These are phyloP conservation scores for Beauveria australis DNA, from an alignment of 2,329 filamentous ascomycete species.

Conservation along the genomic window DNA sequence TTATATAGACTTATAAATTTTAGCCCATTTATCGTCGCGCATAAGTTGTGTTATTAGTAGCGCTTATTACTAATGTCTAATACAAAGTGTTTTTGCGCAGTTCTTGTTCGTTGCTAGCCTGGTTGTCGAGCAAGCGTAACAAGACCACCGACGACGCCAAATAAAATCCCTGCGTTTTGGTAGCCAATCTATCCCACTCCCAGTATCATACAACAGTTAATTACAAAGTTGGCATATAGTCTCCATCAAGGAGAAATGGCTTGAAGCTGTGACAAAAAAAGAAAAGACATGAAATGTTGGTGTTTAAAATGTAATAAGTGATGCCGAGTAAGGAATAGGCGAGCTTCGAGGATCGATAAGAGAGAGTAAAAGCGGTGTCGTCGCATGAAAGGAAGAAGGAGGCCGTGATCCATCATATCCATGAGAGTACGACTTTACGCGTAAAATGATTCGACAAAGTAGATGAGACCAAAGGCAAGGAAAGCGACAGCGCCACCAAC, in stretches of 20 bases:
- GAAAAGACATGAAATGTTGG: not conserved
- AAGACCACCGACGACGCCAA: not conserved
- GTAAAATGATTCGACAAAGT: slow-evolving; percentile 72
- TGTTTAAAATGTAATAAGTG: not conserved
- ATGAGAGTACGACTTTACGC: slow-evolving; percentile 23
- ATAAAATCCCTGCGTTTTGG: not conserved
- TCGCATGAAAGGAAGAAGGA: not conserved
- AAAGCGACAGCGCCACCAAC: slow-evolving; percentile 87
- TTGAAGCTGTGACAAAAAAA: not conserved
- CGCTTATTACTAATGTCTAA: not conserved
- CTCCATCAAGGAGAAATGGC: slow-evolving; percentile 4
- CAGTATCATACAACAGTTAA: not conserved
- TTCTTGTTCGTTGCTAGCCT: too few species aligned
- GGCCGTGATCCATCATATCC: not conserved
- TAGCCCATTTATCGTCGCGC: too few species aligned
- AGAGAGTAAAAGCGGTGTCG: not conserved
- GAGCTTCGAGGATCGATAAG: not conserved
- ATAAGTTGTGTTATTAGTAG: too few species aligned
- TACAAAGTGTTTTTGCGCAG: not conserved
- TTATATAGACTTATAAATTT: too few species aligned
- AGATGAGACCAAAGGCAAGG: slow-evolving; percentile 84
- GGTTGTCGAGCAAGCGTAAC: not conserved
- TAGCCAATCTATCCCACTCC: not conserved
- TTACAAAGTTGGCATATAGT: slow-evolving; percentile 4
- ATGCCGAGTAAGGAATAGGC: not conserved